Conservation (phyloP, 805 yeast species). For the Starmerella scarabaei region DNA sequence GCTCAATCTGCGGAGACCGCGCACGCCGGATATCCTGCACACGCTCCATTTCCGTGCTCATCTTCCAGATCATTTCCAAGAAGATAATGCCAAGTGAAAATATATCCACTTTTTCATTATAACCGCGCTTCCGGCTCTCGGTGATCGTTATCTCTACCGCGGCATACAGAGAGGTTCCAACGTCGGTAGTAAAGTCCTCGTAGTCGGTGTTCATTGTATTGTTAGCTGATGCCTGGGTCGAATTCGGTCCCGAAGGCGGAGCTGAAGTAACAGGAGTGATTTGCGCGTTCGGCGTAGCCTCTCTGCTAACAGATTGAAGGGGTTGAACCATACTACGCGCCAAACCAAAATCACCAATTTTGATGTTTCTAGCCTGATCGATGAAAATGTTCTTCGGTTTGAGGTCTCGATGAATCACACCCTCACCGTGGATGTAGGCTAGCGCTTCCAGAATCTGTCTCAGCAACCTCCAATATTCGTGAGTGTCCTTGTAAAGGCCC, state of each 20-base stretch:
- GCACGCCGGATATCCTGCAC: constrained; percentile 55
- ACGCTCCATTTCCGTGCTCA: constrained; percentile 91
- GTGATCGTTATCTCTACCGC: constrained; percentile 64
- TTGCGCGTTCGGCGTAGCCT: not conserved
- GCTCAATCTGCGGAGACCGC: constrained; percentile 44
- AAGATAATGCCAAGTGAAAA: constrained; percentile 89
- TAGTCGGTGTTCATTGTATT: constrained; percentile 21
- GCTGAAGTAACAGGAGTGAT: not conserved
- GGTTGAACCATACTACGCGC: constrained; percentile 50
- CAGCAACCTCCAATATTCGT: constrained; percentile 80
- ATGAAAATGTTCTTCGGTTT: constrained; percentile 94
- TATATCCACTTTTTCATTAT: constrained; percentile 90
- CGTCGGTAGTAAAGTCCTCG: constrained; percentile 79
- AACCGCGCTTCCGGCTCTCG: constrained; percentile 39
- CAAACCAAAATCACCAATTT: constrained; percentile 93
- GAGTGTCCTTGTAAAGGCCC: constrained; percentile 54
- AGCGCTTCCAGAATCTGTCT: constrained; percentile 83
- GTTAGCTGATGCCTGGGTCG: not conserved
- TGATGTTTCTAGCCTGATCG: constrained; percentile 75
- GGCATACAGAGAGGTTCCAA: constrained; percentile 88
- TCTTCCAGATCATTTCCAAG: constrained; percentile 81
- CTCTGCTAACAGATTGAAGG: constrained; percentile 1
- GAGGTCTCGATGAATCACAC: constrained; percentile 87
- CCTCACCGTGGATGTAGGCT: constrained; percentile 81
- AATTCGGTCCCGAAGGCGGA: not conserved